Evolutionary conservation across 345 rosid species (phyloP).

Genomic region (Leavenworthia alabamica): DNA sequence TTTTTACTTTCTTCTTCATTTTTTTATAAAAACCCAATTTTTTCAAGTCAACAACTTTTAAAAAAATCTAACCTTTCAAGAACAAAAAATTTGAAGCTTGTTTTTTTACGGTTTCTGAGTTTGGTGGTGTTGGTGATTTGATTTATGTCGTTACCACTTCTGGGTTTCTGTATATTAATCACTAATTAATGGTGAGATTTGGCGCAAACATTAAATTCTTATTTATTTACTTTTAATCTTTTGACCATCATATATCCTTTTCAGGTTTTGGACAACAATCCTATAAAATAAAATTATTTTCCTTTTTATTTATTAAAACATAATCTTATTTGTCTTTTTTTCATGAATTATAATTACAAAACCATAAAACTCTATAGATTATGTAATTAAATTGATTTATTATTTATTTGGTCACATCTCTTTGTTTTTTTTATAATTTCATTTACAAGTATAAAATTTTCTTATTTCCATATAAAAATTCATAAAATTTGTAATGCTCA

Average conservation of each 20-base stretch:
- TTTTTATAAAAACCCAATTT: neutral
- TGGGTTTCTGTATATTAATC: too few species aligned
- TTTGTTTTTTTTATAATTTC: neutral
- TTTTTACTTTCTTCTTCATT: conserved; percentile 11
- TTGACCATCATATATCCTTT: neutral
- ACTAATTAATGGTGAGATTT: neutral
- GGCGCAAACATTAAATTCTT: neutral
- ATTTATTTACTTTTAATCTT: neutral
- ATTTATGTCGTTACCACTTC: too few species aligned
- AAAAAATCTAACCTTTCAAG: conserved; percentile 1
- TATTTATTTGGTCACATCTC: conserved; percentile 9
- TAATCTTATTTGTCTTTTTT: neutral
- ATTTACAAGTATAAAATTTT: neutral
- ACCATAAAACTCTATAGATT: neutral
- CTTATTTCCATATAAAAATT: conserved; percentile 8
- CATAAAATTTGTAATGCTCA: too few species aligned
- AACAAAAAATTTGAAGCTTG: neutral
- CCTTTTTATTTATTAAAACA: neutral
- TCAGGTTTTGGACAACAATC: conserved; percentile 24
- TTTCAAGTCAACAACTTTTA: conserved; percentile 8
- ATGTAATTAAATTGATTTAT: too few species aligned
- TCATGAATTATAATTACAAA: neutral
- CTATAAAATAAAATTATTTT: neutral
- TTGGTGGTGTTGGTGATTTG: too few species aligned
- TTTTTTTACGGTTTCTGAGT: conserved; percentile 12